Evolutionary conservation across 2,329 filamentous ascomycete genomes (phyloP).

Genomic region (Colletotrichum spaethianum): DNA sequence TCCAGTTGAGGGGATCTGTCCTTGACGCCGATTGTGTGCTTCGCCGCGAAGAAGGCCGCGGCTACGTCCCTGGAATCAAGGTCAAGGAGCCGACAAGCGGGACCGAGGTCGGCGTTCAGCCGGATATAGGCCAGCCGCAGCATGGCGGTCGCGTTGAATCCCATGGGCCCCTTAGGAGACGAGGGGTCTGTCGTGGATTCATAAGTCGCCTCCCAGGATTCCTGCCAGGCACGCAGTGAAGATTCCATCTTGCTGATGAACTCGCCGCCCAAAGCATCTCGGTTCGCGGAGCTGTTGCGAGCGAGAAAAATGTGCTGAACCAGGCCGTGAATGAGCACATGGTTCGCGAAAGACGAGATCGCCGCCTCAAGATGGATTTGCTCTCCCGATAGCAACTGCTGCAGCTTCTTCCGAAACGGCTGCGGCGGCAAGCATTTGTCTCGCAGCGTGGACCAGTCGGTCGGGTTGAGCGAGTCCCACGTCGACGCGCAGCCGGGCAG

Average conservation of each 20-base stretch:
- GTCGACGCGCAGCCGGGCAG: conserved; percentile 68
- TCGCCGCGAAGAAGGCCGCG: conserved; percentile 52
- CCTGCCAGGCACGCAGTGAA: conserved; percentile 65
- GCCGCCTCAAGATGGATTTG: conserved; percentile 39
- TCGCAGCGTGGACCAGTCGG: conserved; percentile 61
- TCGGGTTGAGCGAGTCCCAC: conserved; percentile 67
- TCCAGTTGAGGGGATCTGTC: conserved; percentile 59
- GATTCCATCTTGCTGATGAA: conserved; percentile 60
- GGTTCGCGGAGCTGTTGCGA: conserved; percentile 51
- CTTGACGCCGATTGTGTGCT: conserved; percentile 46
- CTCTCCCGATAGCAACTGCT: conserved; percentile 46
- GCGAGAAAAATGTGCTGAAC: conserved; percentile 68
- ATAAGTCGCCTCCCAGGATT: conserved; percentile 65
- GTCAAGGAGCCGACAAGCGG: conserved; percentile 59
- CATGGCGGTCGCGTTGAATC: conserved; percentile 58
- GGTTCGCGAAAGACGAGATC: conserved; percentile 66
- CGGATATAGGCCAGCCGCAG: conserved; percentile 49
- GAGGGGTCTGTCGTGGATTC: conserved; percentile 68
- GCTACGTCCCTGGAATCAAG: conserved; percentile 63
- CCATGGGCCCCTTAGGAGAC: conserved; percentile 66
- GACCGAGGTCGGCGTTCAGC: conserved; percentile 39
- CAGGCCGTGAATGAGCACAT: conserved; percentile 67
- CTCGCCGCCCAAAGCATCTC: conserved; percentile 56
- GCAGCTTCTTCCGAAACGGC: conserved; percentile 52
- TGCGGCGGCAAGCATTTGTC: conserved; percentile 25